Conservation (phyloP, 805 yeast genomes). For the Yamadazyma paraphyllophila region DNA sequence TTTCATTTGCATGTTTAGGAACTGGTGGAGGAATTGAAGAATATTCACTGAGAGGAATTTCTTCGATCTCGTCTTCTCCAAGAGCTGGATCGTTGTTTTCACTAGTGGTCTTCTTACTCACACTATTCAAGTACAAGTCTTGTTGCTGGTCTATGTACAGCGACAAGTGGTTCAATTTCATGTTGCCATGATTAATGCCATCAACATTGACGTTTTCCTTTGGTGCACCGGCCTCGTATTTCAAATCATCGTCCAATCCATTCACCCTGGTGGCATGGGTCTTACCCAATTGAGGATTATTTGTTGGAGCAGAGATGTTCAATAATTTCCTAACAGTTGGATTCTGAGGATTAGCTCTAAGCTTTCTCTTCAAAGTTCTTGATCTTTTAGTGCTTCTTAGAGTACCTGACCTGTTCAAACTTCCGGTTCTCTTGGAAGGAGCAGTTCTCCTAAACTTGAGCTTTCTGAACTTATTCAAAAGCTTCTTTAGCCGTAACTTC, state of each 20-base stretch:
- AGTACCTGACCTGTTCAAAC: constrained; percentile 6
- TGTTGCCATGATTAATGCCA: constrained; percentile 1
- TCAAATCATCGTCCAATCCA: constrained; percentile 22
- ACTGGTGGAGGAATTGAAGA: constrained; percentile 23
- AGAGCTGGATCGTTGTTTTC: constrained; percentile 21
- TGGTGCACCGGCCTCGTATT: constrained; percentile 26
- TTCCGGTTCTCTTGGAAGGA: constrained; percentile 24
- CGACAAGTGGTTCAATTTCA: constrained; percentile 23
- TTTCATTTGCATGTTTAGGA: constrained; percentile 23
- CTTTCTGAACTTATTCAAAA: constrained; percentile 22
- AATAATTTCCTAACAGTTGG: constrained; percentile 7
- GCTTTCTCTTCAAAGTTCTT: constrained; percentile 17
- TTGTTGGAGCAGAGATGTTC: constrained; percentile 28
- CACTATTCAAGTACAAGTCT: constrained; percentile 12
- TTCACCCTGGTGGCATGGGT: constrained; percentile 15
- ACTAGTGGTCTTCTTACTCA: constrained; percentile 6
- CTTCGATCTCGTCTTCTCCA: constrained; percentile 19
- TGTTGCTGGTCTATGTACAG: constrained; percentile 28
- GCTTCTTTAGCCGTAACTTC: constrained; percentile 24
- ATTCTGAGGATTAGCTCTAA: constrained; percentile 17
- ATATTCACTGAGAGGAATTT: constrained; percentile 13
- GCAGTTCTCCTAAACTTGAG: constrained; percentile 21
- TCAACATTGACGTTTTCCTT: constrained; percentile 15
- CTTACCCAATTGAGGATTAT: constrained; percentile 31
- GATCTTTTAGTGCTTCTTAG: constrained; percentile 1